A percentile compares a stretch with the other conserved stretches of the same genome.
Conservation (phyloP, 345 rosid genomes). For the Gossypium mustelinum region DNA sequence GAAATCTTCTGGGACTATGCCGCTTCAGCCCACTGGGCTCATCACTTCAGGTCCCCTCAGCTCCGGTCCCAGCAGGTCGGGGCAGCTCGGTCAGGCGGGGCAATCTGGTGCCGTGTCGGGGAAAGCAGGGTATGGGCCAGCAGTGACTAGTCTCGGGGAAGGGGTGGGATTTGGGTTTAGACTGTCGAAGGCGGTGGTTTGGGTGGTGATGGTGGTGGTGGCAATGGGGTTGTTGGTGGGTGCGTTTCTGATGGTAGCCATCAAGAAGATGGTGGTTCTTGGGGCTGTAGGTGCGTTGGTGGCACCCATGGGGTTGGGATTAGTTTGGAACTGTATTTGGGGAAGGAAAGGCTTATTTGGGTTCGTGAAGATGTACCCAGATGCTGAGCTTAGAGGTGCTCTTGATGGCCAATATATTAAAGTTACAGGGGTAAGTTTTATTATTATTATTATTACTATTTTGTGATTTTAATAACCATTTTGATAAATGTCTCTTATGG, state of each 20-base stretch:
- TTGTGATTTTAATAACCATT: not conserved
- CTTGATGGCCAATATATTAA: conserved; percentile 86
- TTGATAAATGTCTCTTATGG: not conserved
- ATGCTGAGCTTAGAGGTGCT: conserved; percentile 89
- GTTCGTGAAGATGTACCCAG: conserved; percentile 60
- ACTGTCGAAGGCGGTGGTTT: conserved; percentile 69
- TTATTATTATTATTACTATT: not conserved
- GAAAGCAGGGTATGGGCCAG: conserved; percentile 67
- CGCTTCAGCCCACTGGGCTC: conserved; percentile 80
- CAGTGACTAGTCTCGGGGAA: conserved; percentile 63
- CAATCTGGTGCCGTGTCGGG: conserved; percentile 33
- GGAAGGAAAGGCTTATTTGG: conserved; percentile 66
- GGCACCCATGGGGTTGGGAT: conserved; percentile 44
- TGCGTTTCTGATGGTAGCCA: conserved; percentile 68
- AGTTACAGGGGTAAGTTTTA: conserved; percentile 76
- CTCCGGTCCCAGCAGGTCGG: conserved; percentile 55
- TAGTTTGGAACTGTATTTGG: conserved; percentile 69
- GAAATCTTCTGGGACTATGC: conserved; percentile 72
- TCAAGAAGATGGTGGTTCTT: conserved; percentile 68
- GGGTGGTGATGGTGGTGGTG: conserved; percentile 60
- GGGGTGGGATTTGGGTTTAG: conserved; percentile 66
- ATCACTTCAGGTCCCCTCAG: conserved; percentile 73
- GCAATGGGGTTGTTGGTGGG: conserved; percentile 60
- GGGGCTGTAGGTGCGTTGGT: conserved; percentile 55
- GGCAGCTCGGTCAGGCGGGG: conserved; percentile 45